Percentiles rank a stretch among this genome's conserved stretches.
These are phyloP conservation scores for Saccharomyces pastorianus DNA, from an alignment of 1,139 yeast species.

Conservation along the genomic window DNA sequence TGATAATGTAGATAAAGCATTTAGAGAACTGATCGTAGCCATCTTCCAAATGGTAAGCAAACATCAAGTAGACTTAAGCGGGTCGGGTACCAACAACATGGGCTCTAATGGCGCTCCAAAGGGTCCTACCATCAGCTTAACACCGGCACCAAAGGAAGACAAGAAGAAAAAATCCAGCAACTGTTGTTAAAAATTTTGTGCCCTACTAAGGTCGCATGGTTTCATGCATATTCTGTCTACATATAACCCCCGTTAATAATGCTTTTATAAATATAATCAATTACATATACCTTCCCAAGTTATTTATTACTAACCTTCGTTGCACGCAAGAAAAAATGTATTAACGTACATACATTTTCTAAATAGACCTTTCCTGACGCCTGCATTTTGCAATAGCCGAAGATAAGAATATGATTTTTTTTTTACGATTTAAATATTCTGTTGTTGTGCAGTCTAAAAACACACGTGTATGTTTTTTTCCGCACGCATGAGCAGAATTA, in stretches of 20 bases:
- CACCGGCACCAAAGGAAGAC: conserved; percentile 86
- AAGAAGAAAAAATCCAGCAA: conserved; percentile 50
- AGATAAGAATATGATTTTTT: neutral
- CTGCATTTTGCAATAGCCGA: neutral
- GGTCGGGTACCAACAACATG: conserved; percentile 36
- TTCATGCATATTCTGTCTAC: neutral
- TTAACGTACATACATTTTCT: neutral
- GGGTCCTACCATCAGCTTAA: conserved; percentile 88
- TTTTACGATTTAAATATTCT: neutral
- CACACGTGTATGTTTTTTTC: neutral
- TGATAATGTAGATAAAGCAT: conserved; percentile 89
- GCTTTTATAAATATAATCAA: neutral
- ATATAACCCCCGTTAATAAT: neutral
- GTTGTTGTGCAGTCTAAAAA: too few relatives aligned
- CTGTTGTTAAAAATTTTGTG: conserved; percentile 44
- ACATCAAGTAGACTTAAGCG: conserved; percentile 74
- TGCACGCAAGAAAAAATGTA: neutral
- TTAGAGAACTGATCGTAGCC: conserved; percentile 84
- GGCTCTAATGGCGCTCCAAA: conserved; percentile 31
- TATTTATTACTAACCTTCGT: neutral
- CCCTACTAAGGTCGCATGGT: neutral
- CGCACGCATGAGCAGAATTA: neutral
- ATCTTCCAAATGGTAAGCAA: conserved; percentile 88
- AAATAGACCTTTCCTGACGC: neutral
- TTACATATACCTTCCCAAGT: neutral